Base-by-base conservation (phyloP, 306 rosid genomes). In the Lupinus albus region DNA sequence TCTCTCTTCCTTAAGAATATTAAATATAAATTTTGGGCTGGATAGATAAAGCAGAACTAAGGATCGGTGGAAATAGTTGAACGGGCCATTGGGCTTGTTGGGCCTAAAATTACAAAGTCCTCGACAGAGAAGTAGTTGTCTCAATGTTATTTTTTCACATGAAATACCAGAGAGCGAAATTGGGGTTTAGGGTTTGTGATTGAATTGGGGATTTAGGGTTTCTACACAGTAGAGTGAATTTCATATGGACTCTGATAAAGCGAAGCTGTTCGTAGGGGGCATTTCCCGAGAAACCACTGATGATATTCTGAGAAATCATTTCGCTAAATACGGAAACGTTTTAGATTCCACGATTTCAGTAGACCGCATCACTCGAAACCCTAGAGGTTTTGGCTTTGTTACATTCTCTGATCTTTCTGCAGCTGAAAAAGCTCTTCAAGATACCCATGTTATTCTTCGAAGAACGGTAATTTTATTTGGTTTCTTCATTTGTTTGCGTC, bases 321-420 rank as follows among this genome's bases (percentile, higher is more conserved):
- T 91, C 74, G 44, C 67, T 32, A 69, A 54, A 16, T 91, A 85
- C 72, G 88, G 90, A 30, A 16, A 49, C 44, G 87, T 90, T 72
- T 49, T 70, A 76, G 79, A 82, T 59, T 87, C 84, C 28, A 59
- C 76, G 3, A 60, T 87, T 46, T 75, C 84, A 8, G 11, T 78
- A 8, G 87, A 87, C 80, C 87, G 82, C 28, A 17, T 0, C 60
- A 84, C 88, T n/a, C 76, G 45, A 49, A 70, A 16, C 77, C 80
- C 94, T 66, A 75, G 96, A 75, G 96, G 94, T n/a, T 89, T 89
- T 49, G 96, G 96, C 41, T 89, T 87, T 75, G 89, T 88, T 17
- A 75, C 84, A 25, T 87, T 88, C 81, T 81, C 84, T 9, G 89
- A 88, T 13, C 42, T 77, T 1, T 60, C 86, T 35, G 77, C 91